Percentiles rank a stretch among this genome's conserved stretches.
Evolutionary conservation across 2,329 filamentous ascomycete genomes (phyloP).

Genomic region (Phialemoniopsis sp.): DNA sequence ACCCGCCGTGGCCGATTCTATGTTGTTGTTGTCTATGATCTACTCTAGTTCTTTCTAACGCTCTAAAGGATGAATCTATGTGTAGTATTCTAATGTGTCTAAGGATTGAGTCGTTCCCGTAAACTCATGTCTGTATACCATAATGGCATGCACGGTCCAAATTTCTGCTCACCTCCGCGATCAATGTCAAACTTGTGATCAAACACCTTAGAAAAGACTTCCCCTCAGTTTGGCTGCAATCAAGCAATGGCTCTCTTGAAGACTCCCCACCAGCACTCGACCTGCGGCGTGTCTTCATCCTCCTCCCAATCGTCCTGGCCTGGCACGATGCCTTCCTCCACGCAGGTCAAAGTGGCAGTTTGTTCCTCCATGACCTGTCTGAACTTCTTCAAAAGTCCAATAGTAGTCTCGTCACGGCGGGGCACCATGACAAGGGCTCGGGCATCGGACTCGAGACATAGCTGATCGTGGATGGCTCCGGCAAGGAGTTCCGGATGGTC

Average conservation of each 20-base stretch:
- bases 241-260: slow-evolving; percentile 32
- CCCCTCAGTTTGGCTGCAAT: too few species aligned
- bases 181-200: too few species aligned
- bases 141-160: too few species aligned
- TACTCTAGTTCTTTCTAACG: too few species aligned
- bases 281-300: slow-evolving; percentile 37
- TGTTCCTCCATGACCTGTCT: slow-evolving; percentile 53
- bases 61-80: too few species aligned
- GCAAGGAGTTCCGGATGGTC: slow-evolving; percentile 74
- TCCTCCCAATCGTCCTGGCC: slow-evolving; percentile 73
- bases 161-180: too few species aligned
- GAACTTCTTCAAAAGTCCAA: slow-evolving; percentile 58
- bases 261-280: slow-evolving; percentile 68
- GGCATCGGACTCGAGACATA: slow-evolving; percentile 52
- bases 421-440: slow-evolving; percentile 79
- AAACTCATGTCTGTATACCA: too few species aligned
- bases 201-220: too few species aligned
- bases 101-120: too few species aligned
- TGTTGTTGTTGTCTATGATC: too few species aligned
- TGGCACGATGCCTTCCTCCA: slow-evolving; percentile 58
- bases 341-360: slow-evolving; percentile 38
- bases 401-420: slow-evolving; percentile 64
- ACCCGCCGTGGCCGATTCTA: too few species aligned
- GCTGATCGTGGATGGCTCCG: slow-evolving; percentile 63
- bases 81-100: too few species aligned